Evolutionary conservation across 495 filamentous ascomycete species (phyloP).

Genomic region (Penicillium daleae): DNA sequence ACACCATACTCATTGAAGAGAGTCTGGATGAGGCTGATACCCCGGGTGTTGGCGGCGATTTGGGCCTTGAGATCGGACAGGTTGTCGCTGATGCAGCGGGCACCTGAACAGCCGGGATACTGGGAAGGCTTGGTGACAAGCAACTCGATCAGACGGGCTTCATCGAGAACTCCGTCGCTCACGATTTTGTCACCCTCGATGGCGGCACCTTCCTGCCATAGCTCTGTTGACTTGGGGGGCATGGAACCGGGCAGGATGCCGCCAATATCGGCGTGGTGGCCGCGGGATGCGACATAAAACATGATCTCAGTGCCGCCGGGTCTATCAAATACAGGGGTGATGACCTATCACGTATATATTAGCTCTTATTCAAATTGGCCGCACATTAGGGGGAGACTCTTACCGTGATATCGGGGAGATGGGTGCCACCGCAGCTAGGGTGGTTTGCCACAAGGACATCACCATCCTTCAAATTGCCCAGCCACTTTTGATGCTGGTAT

Average conservation of each 20-base stretch:
- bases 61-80: conserved; percentile 96
- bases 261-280: conserved; percentile 96
- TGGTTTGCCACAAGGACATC: conserved; percentile 97
- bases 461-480: conserved; percentile 81
- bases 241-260: conserved; percentile 95
- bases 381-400: conserved; percentile 14
- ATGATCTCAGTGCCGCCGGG: conserved; percentile 79
- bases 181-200: conserved; percentile 96
- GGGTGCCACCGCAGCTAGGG: conserved; percentile 88
- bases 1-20: conserved; percentile 91
- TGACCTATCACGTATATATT: conserved; percentile 42
- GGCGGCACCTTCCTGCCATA: conserved; percentile 92
- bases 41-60: conserved; percentile 94
- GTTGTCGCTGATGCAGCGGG: conserved; percentile 89
- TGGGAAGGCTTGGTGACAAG: conserved; percentile 82
- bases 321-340: conserved; percentile 79
- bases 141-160: conserved; percentile 81
- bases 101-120: conserved; percentile 86
- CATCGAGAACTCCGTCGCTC: conserved; percentile 85
- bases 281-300: conserved; percentile 94
- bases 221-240: conserved; percentile 91
- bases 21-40: conserved; percentile 83
- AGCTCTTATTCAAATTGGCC: background rate
- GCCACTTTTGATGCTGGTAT: conserved; percentile 91
- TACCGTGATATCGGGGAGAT: conserved; percentile 91